phyloP scores from a whole-genome alignment of 352 stramenopile genomes.

The Globisporangium solare region DNA sequence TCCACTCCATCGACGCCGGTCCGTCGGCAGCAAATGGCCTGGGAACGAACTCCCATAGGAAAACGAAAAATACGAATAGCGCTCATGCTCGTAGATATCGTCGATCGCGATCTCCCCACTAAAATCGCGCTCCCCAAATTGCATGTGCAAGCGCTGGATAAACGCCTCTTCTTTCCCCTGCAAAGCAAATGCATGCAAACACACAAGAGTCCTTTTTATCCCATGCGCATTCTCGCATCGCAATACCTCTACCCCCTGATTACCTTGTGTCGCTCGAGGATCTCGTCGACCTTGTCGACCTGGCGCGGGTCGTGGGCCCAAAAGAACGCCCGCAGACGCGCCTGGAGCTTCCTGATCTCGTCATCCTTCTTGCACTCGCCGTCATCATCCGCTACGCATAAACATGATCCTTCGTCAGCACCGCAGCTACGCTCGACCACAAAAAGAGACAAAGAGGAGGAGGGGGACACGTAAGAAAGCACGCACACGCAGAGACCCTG shows the following conservation, averaged over 20 bases:
- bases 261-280: conserved; percentile 42
- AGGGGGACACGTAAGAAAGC: neutral
- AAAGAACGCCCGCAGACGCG: conserved; percentile 57
- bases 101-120: conserved; percentile 59
- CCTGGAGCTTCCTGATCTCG: conserved; percentile 19
- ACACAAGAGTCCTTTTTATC: neutral
- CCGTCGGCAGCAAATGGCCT: conserved; percentile 62
- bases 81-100: conserved; percentile 76
- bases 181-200: neutral
- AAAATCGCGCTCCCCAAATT: conserved; percentile 71
- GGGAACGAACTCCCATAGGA: conserved; percentile 68
- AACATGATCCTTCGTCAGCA: no score
- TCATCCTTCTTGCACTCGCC: conserved; percentile 14
- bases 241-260: neutral
- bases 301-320: conserved; percentile 70
- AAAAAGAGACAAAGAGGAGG: no score
- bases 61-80: conserved; percentile 79
- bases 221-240: no score
- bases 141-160: conserved; percentile 51
- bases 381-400: no score
- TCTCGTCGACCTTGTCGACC: conserved; percentile 56
- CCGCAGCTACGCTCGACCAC: no score
- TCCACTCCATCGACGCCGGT: conserved; percentile 56
- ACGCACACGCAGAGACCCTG: conserved; percentile 8
- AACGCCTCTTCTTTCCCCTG: conserved; percentile 55